Conservation (phyloP, 2,329 filamentous ascomycete species). For the Coniochaeta hoffmannii region DNA sequence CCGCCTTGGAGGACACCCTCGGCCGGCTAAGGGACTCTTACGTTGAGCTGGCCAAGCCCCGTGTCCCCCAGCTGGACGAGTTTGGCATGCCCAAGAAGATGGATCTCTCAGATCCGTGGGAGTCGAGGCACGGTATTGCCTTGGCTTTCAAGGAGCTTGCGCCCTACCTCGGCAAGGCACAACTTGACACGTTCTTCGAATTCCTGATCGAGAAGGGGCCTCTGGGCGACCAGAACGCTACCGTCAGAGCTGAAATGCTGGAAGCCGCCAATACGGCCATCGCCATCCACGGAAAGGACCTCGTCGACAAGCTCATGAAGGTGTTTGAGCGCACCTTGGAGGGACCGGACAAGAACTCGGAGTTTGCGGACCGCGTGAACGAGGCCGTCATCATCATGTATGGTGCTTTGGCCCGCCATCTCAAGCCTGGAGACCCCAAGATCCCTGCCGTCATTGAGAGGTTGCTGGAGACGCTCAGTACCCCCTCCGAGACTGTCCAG, state of each 20-base stretch:
- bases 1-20: conserved; percentile 55
- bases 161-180: conserved; percentile 55
- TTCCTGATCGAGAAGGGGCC: conserved; percentile 84
- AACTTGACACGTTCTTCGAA: conserved; percentile 70
- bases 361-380: conserved; percentile 82
- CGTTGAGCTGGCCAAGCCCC: conserved; percentile 70
- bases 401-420: conserved; percentile 82
- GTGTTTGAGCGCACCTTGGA: conserved; percentile 87
- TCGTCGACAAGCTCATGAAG: conserved; percentile 86
- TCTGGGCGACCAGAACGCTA: conserved; percentile 70
- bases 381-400: conserved; percentile 98
- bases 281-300: conserved; percentile 68
- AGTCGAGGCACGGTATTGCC: conserved; percentile 81
- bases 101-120: conserved; percentile 85
- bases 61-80: conserved; percentile 76
- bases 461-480: conserved; percentile 79
- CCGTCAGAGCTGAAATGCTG: conserved; percentile 83
- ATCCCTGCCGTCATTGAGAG: conserved; percentile 83
- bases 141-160: conserved; percentile 80
- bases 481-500: conserved; percentile 93
- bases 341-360: conserved; percentile 71
- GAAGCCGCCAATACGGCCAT: conserved; percentile 81
- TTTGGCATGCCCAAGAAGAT: conserved; percentile 92
- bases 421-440: conserved; percentile 77
- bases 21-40: conserved; percentile 64